Conservation (phyloP, 352 stramenopile species). For the Phytopythium aichiense region DNA sequence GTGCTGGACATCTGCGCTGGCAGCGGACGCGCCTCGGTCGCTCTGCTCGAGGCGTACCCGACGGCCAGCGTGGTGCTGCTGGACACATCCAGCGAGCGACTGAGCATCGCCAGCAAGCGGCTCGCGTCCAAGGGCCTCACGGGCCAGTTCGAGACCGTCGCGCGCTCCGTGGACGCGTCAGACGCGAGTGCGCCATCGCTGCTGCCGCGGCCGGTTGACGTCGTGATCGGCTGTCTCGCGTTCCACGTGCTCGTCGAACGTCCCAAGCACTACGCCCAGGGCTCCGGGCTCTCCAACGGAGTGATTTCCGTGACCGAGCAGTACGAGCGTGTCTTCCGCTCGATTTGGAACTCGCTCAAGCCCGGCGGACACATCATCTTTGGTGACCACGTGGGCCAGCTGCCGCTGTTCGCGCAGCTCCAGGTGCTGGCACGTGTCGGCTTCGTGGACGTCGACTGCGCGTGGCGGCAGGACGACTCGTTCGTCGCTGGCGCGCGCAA, state of each 20-base stretch:
- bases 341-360: slow-evolving; percentile 43
- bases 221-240: slow-evolving; percentile 61
- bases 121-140: slow-evolving; percentile 12
- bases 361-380: slow-evolving; percentile 65
- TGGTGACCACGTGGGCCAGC: slow-evolving; percentile 69
- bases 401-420: slow-evolving; percentile 61
- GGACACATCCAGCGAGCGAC: slow-evolving; percentile 49
- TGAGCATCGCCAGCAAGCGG: slow-evolving; percentile 44
- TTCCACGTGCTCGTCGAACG: slow-evolving; percentile 64
- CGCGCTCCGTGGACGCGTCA: slow-evolving; percentile 9
- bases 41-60: slow-evolving; percentile 58
- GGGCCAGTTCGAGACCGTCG: slow-evolving; percentile 20
- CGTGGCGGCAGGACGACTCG: slow-evolving; percentile 70
- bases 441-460: slow-evolving; percentile 73
- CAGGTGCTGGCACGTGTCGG: slow-evolving; percentile 45
- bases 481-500: slow-evolving; percentile 64
- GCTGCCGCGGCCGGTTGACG: slow-evolving; percentile 29
- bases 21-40: slow-evolving; percentile 48
- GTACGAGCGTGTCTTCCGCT: slow-evolving; percentile 57
- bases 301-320: slow-evolving; percentile 15
- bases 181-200: slow-evolving; percentile 20
- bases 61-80: slow-evolving; percentile 48
- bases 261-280: slow-evolving; percentile 38
- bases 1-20: slow-evolving; percentile 70
- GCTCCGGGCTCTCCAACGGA: not conserved